Base-by-base conservation (phyloP, 495 filamentous ascomycete species). In the Hyaloscypha finlandica region DNA sequence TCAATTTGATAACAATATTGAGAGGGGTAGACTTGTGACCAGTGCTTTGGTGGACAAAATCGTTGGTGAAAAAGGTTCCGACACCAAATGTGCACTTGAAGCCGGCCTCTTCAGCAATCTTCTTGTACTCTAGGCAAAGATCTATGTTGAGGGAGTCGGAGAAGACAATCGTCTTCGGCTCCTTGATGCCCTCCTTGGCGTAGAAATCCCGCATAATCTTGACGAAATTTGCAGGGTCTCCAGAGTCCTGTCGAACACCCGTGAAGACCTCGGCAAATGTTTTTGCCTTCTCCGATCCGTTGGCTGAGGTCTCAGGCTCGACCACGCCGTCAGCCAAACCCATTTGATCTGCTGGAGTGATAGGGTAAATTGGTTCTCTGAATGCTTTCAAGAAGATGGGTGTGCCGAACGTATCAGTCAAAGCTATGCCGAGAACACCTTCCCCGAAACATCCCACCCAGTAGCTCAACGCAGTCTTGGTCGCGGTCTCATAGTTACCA, bases 351-450 rank as follows among this genome's bases (percentile, higher is more conserved):
- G 35, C 25, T 55, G 53, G 8, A 5, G 37, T 37, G 14, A 63
- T 25, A 59, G 68, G 63, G 22, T 86, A 79, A 35, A 87, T 78
- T 0, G 87, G 85, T 73, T 90, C 85, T 69, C 84, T 83, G 80
- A 99, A 99, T 0, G 93, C 88, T 58, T 86, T 86, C 12, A 99
- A 83, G 78, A 99, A 99, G 32, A 88, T 86, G 0, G 92, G 91
- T 3, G 95, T 98, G 48, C 95, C 95, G 73, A 97, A 99, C 3
- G 95, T 99, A 80, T 99, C 95, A n/a, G 95, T 98, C 60, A 99
- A 78, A 3, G 96, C 93, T 68, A 99, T 95, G 6, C 90, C 89
- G 19, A 99, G 88, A 11, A 95, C 90, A 3, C 93, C 94, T 76
- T 93, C 88, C 0, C 94, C 95, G 71, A 97, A 99, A 68, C 92